Evolutionary conservation across 345 rosid genomes (phyloP), one percentile per base, ranked within the genome.

Genomic region (Brassica napus): DNA sequence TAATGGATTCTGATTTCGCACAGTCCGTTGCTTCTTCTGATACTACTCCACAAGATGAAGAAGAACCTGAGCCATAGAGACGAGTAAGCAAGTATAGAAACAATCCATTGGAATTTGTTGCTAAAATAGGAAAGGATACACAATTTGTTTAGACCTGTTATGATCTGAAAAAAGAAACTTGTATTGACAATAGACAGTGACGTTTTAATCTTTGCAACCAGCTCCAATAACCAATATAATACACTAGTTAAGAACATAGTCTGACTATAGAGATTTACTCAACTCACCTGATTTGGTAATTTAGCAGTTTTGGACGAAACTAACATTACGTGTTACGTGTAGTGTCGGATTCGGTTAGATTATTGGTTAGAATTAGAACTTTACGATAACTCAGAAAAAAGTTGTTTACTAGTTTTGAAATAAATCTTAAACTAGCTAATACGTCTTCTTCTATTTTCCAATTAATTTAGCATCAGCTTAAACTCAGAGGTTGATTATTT

Each of bases 1-100:
- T 92, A 8, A 90, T 92, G 98, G 97, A 94, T 81, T 86, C 94
- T 15, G 93, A 90, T 67, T 94, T 92, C 55, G 86, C 92, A 65
- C 91, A 86, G 21, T 88, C 98, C 0, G 80, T 91, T 72, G 82
- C 58, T 30, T 69, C 81, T 74, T 86, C 89, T 77, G 89, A 34
- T 34, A 34, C 86, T 82, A 14, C 69, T 66, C 0, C 11, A 10
- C 28, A 68, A 73, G 70, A 74, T 0, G 79, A 79, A 24, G 74
- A 60, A 11, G 72, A 58, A 24, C 16, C 55, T 9, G 30, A 62
- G 10, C 49, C 73, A 31, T 69, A 62, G 73, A 63, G 21, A 12
- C 4, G 35, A 62, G 4, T 23, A 26, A 59, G 34, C 30, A 26
- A 26, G 30, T 0, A 26, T 26, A 26, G 30, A 26, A 24, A 0